Evolutionary conservation across 2,329 filamentous ascomycete genomes (phyloP).

Genomic region (Fusarium pseudocircinatum): DNA sequence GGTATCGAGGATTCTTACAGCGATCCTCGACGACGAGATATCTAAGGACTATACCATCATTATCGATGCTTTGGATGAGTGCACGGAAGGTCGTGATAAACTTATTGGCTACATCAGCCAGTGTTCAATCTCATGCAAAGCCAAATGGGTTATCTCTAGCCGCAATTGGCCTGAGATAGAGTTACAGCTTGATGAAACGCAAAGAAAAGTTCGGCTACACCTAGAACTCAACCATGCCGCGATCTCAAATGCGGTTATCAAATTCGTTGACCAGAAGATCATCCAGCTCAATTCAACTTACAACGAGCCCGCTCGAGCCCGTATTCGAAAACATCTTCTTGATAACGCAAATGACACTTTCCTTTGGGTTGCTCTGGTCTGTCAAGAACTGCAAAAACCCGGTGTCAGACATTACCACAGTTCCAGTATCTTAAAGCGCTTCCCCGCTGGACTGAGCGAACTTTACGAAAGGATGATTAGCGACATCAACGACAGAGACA

Average conservation of each 20-base stretch:
- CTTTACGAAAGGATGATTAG: not conserved
- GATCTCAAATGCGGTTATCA: fast-evolving
- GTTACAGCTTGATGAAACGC: fast-evolving
- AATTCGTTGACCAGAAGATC: fast-evolving
- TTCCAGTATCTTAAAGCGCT: fast-evolving
- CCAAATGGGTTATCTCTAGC: fast-evolving
- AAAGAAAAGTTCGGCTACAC: fast-evolving
- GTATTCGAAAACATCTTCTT: fast-evolving
- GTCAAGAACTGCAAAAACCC: not conserved
- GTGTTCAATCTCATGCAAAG: fast-evolving
- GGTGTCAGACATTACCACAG: fast-evolving
- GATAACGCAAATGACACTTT: not conserved
- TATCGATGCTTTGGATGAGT: not conserved
- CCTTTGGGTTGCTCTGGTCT: not conserved
- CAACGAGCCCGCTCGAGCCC: fast-evolving
- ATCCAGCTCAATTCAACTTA: fast-evolving
- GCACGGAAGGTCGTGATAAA: fast-evolving
- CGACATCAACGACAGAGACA: fast-evolving
- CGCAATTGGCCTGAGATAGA: not conserved
- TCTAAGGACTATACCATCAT: not conserved
- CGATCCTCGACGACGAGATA: fast-evolving
- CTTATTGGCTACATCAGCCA: fast-evolving
- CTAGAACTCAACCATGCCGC: not conserved
- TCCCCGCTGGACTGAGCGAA: fast-evolving
- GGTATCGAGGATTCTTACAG: fast-evolving